A percentile compares a stretch with the other conserved stretches of the same genome.
These are phyloP conservation scores for Suillus plorans DNA, from an alignment of 768 basidiomycete genomes.

Conservation along the genomic window DNA sequence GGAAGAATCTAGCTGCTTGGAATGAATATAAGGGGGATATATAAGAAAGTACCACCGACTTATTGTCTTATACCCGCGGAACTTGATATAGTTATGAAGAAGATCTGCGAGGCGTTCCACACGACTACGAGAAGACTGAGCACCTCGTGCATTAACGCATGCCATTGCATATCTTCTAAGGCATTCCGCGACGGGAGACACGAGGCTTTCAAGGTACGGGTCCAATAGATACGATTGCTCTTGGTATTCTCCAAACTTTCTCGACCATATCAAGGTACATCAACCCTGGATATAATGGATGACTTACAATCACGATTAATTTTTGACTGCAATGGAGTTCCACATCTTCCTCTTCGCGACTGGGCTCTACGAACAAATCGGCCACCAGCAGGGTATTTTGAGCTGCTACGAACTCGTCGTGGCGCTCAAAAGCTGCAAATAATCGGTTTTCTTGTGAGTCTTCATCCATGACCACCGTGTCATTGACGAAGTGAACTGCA, in stretches of 20 bases:
- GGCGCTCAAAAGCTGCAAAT: conserved; percentile 59
- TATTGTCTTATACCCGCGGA: conserved; percentile 87
- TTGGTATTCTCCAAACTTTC: conserved; percentile 84
- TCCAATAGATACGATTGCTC: conserved; percentile 93
- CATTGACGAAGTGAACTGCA: background rate
- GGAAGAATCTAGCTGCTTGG: conserved; percentile 82
- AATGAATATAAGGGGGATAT: conserved; percentile 15
- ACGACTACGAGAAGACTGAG: conserved; percentile 34
- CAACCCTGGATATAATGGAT: conserved; percentile 4
- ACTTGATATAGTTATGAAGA: conserved; percentile 82
- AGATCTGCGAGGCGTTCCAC: conserved; percentile 56
- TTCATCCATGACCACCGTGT: conserved; percentile 33
- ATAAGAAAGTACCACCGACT: conserved; percentile 50
- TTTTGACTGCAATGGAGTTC: conserved; percentile 44
- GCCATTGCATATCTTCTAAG: conserved; percentile 56
- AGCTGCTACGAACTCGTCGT: conserved; percentile 54
- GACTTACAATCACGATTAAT: conserved; percentile 52
- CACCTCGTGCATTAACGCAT: conserved; percentile 30
- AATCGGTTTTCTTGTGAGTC: conserved; percentile 43
- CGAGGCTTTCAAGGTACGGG: conserved; percentile 78
- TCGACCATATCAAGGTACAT: background rate
- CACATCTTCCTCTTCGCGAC: conserved; percentile 40
- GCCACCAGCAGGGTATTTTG: conserved; percentile 51
- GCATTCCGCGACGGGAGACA: conserved; percentile 68
- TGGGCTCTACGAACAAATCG: conserved; percentile 45